Evolutionary conservation across 129 eudicot species (phyloP), one percentile per base, ranked within the genome.

Genomic region (Escallonia rubra): DNA sequence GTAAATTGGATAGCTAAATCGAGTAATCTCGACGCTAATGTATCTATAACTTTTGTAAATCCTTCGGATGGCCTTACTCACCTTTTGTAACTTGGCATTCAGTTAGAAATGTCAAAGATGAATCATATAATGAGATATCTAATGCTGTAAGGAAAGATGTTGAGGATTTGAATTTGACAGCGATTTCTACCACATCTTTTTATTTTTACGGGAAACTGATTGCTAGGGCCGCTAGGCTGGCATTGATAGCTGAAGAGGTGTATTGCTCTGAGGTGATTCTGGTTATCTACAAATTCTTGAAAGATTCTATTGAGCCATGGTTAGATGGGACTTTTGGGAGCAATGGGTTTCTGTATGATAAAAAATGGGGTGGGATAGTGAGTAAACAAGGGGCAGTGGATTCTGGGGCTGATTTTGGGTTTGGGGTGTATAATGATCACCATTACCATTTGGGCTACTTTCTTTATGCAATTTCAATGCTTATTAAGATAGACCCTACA

Each of bases 191-290:
- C 3, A 73, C 90, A 2, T 89, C 96, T 0, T 93, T 96, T 3
- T 92, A 91, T 69, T 91, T 86, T 69, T 91, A 77, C 50, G 98
- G 90, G 73, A 91, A 91, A 59, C 76, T 88, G 86, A 80, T 88
- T 8, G 98, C 96, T 4, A 78, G 98, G 66, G 96, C 96, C 12
- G 98, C 96, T 4, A 80, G 98, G 71, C 76, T 88, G 34, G 98
- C 89, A 5, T 69, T 91, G 83, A 88, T 91, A 51, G 96, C 96
- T 56, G 98, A 91, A 65, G 98, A 91, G 72, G 72, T 91, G 56
- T 64, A 79, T 59, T 46, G 50, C 10, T 6, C 50, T 2, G 50
- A 46, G 6, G 50, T 46, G 50, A 46, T 46, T 46, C 50, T 2
- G 10, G 50, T 46, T 46, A 46, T 46, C 10, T 0, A 2, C 8